Evolutionary conservation across 177 flowering plant genomes (phyloP).

Genomic region (Vitis hybrid): DNA sequence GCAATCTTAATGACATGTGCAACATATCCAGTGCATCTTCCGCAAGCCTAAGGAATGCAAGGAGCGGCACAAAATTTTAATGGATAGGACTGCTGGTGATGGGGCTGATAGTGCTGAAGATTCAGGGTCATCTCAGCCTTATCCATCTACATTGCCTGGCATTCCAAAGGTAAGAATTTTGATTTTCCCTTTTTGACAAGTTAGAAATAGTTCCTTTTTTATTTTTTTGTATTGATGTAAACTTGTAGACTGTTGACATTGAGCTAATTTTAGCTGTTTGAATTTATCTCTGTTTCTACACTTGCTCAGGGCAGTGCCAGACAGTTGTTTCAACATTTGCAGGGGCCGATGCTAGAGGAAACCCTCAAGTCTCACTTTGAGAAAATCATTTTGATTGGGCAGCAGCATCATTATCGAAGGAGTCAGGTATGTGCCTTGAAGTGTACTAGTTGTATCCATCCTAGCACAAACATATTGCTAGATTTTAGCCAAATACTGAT

Average conservation of each 20-base stretch:
- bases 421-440: slow-evolving; percentile 44
- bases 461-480: not conserved
- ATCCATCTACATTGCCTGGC: slow-evolving; percentile 91
- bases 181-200: not conserved
- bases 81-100: slow-evolving; percentile 82
- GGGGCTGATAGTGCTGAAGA: slow-evolving; percentile 98
- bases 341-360: slow-evolving; percentile 85
- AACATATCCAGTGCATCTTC: slow-evolving; percentile 59
- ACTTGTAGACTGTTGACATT: not conserved
- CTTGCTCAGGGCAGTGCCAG: slow-evolving; percentile 85
- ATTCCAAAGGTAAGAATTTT: slow-evolving; percentile 71
- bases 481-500: too few relatives aligned
- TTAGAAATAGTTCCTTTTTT: not conserved
- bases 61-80: slow-evolving; percentile 76
- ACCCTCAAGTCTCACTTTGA: slow-evolving; percentile 86
- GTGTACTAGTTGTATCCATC: not conserved
- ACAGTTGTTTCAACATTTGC: slow-evolving; percentile 82
- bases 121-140: slow-evolving; percentile 94
- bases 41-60: slow-evolving; percentile 93
- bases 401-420: slow-evolving; percentile 45
- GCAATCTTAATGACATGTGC: slow-evolving; percentile 2
- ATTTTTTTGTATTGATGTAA: slow-evolving; percentile 6
- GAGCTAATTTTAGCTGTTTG: not conserved
- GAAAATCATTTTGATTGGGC: slow-evolving; percentile 70
- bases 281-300: not conserved